Conservation (phyloP, 305 asterid species). For the Fraxinus platypoda region DNA sequence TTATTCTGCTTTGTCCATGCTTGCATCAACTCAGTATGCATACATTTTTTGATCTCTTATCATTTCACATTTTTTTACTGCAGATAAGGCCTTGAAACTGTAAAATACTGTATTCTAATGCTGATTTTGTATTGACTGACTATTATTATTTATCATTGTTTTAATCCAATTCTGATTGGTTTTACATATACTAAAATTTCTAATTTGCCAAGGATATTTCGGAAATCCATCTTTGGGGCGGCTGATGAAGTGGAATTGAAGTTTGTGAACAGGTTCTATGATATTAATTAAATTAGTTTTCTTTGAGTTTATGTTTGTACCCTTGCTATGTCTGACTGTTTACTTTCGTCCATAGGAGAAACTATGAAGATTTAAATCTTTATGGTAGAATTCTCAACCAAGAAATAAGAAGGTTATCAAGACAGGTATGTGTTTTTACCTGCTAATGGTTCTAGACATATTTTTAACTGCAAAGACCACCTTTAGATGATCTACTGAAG, state of each 20-base stretch:
- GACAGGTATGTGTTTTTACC: slow-evolving; percentile 54
- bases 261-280: slow-evolving; percentile 78
- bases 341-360: slow-evolving; percentile 58
- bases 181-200: slow-evolving; percentile 16
- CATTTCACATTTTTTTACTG: background rate
- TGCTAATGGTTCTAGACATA: slow-evolving; percentile 13
- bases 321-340: slow-evolving; percentile 5
- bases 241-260: slow-evolving; percentile 98
- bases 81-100: background rate
- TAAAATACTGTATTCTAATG: background rate
- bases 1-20: background rate
- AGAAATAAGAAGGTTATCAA: slow-evolving; percentile 84
- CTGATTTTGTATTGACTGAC: background rate
- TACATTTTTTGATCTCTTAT: background rate
- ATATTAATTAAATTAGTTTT: slow-evolving; percentile 18
- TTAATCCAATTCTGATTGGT: slow-evolving; percentile 1
- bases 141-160: background rate
- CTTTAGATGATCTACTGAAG: background rate
- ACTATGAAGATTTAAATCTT: slow-evolving; percentile 74
- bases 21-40: background rate
- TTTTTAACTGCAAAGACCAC: background rate
- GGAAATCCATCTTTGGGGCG: slow-evolving; percentile 89
- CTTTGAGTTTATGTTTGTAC: slow-evolving; percentile 4
- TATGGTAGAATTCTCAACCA: slow-evolving; percentile 80
- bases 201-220: slow-evolving; percentile 58